Conservation (phyloP, 169 alveolate species). For the Babesia caballi region DNA sequence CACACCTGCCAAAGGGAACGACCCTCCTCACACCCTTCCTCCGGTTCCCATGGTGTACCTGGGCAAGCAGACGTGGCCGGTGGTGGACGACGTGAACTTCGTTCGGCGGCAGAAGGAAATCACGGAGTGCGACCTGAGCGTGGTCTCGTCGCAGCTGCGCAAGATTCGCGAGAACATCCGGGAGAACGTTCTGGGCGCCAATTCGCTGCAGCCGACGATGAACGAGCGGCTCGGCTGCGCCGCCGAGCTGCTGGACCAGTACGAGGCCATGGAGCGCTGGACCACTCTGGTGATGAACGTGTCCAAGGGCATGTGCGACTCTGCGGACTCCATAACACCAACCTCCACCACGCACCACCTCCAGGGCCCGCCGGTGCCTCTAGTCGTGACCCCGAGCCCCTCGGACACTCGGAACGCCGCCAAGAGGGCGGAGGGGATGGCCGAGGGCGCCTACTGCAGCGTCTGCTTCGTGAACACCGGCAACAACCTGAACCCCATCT, state of each 20-base stretch:
- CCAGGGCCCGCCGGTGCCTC: neutral
- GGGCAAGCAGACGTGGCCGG: conserved; percentile 32
- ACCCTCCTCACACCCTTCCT: neutral
- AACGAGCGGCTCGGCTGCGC: neutral
- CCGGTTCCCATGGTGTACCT: conserved; percentile 32
- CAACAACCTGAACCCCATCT: conserved; percentile 64
- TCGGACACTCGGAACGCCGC: conserved; percentile 18
- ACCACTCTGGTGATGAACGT: conserved; percentile 6
- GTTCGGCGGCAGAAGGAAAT: conserved; percentile 39
- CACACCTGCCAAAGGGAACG: neutral
- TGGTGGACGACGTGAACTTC: conserved; percentile 29
- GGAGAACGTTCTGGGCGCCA: conserved; percentile 24
- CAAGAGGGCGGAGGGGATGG: conserved; percentile 24
- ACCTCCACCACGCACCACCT: neutral
- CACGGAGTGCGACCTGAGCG: conserved; percentile 27
- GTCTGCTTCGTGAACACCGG: conserved; percentile 64
- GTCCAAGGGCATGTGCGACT: neutral
- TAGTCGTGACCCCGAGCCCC: neutral
- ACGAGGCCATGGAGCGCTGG: conserved; percentile 48
- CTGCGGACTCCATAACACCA: neutral
- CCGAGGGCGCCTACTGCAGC: conserved; percentile 56
- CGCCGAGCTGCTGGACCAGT: neutral
- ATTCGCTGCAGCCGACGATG: conserved; percentile 12
- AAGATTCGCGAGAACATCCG: conserved; percentile 24
- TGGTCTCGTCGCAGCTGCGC: conserved; percentile 14